These are phyloP conservation scores for Cicer cuneatum DNA, from an alignment of 306 rosid species.

Conservation along the genomic window DNA sequence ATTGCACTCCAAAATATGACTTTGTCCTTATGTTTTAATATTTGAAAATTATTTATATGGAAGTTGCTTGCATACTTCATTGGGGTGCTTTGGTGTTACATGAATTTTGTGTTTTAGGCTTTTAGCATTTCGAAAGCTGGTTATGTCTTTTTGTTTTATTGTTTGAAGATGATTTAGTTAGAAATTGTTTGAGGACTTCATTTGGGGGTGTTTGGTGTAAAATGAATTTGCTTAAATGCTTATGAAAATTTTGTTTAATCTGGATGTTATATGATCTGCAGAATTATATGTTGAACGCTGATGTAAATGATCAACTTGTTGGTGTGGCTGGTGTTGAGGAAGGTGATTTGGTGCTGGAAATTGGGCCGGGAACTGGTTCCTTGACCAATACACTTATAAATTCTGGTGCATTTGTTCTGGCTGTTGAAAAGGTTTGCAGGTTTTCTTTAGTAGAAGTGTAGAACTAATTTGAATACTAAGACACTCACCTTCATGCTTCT, in stretches of 20 bases:
- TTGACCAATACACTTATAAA: constrained; percentile 74
- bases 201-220: constrained; percentile 6
- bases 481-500: constrained; percentile 17
- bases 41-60: constrained; percentile 1
- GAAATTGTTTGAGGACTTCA: background rate
- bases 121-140: background rate
- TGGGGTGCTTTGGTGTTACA: constrained; percentile 8
- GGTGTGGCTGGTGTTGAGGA: constrained; percentile 64
- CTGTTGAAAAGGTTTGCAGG: constrained; percentile 77
- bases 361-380: constrained; percentile 96
- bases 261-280: constrained; percentile 52
- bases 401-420: constrained; percentile 80
- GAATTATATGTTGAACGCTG: constrained; percentile 89
- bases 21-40: background rate
- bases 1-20: background rate
- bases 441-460: constrained; percentile 33
- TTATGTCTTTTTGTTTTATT: background rate
- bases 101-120: constrained; percentile 10
- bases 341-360: constrained; percentile 83
- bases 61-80: background rate
- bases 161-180: background rate
- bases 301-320: constrained; percentile 74
- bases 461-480: constrained; percentile 4
- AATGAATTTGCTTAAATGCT: background rate
- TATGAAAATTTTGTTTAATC: constrained; percentile 6